Conservation (phyloP, 768 basidiomycete genomes). For the Coprinopsis cinerea region DNA sequence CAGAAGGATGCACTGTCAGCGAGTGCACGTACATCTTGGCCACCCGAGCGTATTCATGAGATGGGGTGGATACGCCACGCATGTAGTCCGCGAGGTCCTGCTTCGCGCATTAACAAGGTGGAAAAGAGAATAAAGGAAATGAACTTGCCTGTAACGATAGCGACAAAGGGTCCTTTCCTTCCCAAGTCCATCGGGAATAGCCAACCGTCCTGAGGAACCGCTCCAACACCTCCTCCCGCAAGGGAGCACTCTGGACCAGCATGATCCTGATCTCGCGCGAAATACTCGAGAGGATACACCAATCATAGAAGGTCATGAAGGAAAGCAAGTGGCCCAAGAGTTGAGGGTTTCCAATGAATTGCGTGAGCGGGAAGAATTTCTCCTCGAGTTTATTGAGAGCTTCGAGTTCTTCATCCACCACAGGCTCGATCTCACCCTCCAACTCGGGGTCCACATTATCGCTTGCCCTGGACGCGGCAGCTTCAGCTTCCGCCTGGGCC, state of each 20-base stretch:
- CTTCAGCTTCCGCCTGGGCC: neutral
- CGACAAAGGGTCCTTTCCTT: constrained; percentile 53
- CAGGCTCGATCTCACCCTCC: constrained; percentile 5
- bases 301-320: constrained; percentile 68
- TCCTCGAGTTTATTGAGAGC: neutral
- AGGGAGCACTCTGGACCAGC: constrained; percentile 41
- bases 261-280: constrained; percentile 47
- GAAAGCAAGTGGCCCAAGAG: constrained; percentile 51
- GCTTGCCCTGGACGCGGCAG: neutral
- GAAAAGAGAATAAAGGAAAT: neutral
- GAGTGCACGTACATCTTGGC: constrained; percentile 55
- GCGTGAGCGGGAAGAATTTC: constrained; percentile 43
- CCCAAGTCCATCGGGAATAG: constrained; percentile 62
- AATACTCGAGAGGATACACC: constrained; percentile 54
- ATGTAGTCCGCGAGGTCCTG: constrained; percentile 80
- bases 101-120: constrained; percentile 8
- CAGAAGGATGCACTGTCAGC: constrained; percentile 33
- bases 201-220: constrained; percentile 67
- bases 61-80: constrained; percentile 71
- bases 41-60: constrained; percentile 62
- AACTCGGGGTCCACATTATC: neutral
- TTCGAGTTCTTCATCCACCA: constrained; percentile 1
- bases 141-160: constrained; percentile 55
- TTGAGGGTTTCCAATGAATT: constrained; percentile 47
- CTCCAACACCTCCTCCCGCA: constrained; percentile 64